Base-by-base conservation (phyloP, 176 grass and related monocot species). In the Musa itinerans region DNA sequence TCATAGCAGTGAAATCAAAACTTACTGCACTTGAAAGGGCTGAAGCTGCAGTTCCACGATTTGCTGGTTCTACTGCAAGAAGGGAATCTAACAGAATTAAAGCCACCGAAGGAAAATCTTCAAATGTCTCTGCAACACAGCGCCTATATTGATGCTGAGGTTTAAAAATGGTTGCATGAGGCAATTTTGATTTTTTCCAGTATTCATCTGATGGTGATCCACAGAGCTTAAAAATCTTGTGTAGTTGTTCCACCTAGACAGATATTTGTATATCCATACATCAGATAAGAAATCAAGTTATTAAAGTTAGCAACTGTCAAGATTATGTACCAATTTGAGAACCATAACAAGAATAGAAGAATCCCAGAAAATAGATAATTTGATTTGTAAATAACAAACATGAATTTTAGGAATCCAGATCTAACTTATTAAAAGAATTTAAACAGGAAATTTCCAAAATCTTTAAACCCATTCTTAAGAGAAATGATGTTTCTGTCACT, bases 1-100 rank as follows among this genome's bases (percentile, higher is more conserved):
- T 27, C 26, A 2, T 27, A 27, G 26, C 26, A 27, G 2, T 27
- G 26, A 27, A 27, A 63, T 16, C 1, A 78, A 84, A 83, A 86
- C 82, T 87, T 71, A 96, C 92, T 58, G 89, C 71, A 68, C 83
- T 89, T 73, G 88, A 58, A 21, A 96, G 89, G 77, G 92, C 92
- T 29, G 86, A 96, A n/a, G 82, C 71, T 22, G 89, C 72, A 72
- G 89, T 92, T 78, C 89, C 92, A 11, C 86, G 89, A 85, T 69
- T 74, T 74, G 87, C 86, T 19, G 89, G 84, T 55, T 96, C 89
- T 81, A 92, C 82, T 11, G 92, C 85, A 68, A 96, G 82, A 77
- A 96, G 83, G n/a, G 89, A 85, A 67, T 96, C 89, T 6, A 92
- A 73, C 57, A 96, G 82, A 83, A 76, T 25, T 83, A 89, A 75